Base-by-base conservation (phyloP, 805 yeast genomes). In the Scheffersomyces coipomensis region DNA sequence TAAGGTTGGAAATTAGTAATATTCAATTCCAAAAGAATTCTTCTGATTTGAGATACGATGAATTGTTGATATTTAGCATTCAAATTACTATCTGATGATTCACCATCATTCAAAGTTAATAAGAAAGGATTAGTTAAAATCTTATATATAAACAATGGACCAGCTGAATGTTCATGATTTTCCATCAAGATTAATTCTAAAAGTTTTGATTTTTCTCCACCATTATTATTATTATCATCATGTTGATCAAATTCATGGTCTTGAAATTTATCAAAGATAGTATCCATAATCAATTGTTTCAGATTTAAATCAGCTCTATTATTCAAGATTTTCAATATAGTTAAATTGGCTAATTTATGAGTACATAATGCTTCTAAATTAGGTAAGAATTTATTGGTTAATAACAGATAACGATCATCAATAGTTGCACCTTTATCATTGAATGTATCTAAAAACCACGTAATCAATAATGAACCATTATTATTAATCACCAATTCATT, bases 361-460 rank as follows among this genome's bases (percentile, higher is more conserved):
- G 83, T 77, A 52, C 91, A 80, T 43, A 88, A 65, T 27, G 69
- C 73, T 10, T 72, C 78, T 51, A 89, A 71, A 49, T 80, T 72
- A 1, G 88, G 82, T 33, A 79, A 52, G 39, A 88, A 66, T 52
- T 76, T 73, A 22, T 78, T 75, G 2, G 88, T 81, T 34, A 93
- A 66, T 15, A 87, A 67, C 19, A 68, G 63, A 59, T 83, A 86
- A 51, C 91, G 76, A 51, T 80, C 75, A 29, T 83, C 81, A 15
- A 38, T 31, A 2, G 46, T 42, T 2, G 48, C 33, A 4, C 58
- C 58, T 33, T 42, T 27, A 11, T 56, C 62, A 39, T 53, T 60
- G 43, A 60, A 69, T 1, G 97, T 87, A 56, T 93, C 99, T 55
- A 93, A 74, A 52, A 86, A 85, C 99, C 99, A 93, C 1, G 97